Evolutionary conservation across 331 rosid species (phyloP).

Genomic region (Spiraea crenata): DNA sequence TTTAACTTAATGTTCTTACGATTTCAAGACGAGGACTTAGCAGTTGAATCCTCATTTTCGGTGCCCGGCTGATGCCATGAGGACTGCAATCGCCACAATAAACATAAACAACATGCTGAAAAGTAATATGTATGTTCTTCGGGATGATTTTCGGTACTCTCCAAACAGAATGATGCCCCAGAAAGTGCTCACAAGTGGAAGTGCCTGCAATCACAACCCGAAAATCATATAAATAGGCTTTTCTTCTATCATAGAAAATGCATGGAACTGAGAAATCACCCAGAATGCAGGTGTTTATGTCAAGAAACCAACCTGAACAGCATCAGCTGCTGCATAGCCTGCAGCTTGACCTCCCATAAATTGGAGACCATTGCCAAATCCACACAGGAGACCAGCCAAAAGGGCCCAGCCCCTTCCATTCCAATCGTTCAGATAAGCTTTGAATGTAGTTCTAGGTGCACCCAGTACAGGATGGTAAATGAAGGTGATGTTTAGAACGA

Average conservation of each 20-base stretch:
- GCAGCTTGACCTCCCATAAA: slow-evolving; percentile 99
- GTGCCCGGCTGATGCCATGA: slow-evolving; percentile 82
- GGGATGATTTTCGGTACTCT: slow-evolving; percentile 74
- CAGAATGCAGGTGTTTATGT: neutral
- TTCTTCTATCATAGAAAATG: neutral
- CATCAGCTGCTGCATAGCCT: slow-evolving; percentile 97
- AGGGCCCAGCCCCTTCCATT: slow-evolving; percentile 92
- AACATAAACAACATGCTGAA: slow-evolving; percentile 71
- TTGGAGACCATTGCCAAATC: slow-evolving; percentile 90
- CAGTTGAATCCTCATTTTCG: slow-evolving; percentile 36
- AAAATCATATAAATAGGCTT: neutral
- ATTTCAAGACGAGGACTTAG: neutral
- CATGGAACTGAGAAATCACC: neutral
- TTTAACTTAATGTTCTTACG: neutral
- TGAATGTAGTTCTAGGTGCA: slow-evolving; percentile 62
- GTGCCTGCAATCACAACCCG: slow-evolving; percentile 50
- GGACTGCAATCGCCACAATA: slow-evolving; percentile 65
- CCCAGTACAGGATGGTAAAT: slow-evolving; percentile 68
- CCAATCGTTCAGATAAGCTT: slow-evolving; percentile 74
- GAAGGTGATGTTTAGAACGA: slow-evolving; percentile 69
- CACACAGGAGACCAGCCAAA: slow-evolving; percentile 81
- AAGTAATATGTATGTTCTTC: slow-evolving; percentile 62
- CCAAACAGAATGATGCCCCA: slow-evolving; percentile 84
- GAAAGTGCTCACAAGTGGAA: slow-evolving; percentile 96
- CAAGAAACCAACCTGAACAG: slow-evolving; percentile 70